Base-by-base conservation (phyloP, 169 alveolate genomes). In the Cryptosporidium sp. region DNA sequence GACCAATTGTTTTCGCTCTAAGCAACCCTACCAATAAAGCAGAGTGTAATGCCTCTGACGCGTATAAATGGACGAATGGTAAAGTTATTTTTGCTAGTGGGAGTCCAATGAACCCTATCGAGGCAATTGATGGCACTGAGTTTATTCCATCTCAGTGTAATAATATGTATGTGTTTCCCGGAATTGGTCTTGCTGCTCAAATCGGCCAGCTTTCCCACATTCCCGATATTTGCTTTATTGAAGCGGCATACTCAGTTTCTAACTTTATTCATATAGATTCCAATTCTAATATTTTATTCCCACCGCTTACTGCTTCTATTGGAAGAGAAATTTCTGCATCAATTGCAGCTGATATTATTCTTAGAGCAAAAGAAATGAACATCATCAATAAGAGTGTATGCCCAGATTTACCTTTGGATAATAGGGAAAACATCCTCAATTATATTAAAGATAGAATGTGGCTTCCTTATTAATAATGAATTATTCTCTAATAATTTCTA, bases 111-210 rank as follows among this genome's bases (percentile, higher is more conserved):
- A 45, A 69, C 2, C 93, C 93, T 7, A 92, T 92, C 10, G 45
- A 69, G 33, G 33, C 70, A 31, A 29, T 26, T 42, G 51, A 70
- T n/a, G 93, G 93, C 29, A 45, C 44, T 18, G 37, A 29, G 39
- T 53, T 72, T 21, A 23, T 33, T 35, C 65, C 93, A 18, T 70
- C 92, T 3, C 93, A 92, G 42, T 85, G 92, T 44, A 92, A 92
- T 26, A 92, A 92, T 60, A 87, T 85, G 92, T 92, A 91, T 67
- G 87, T 84, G 23, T 92, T 92, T 84, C 94, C 94, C 2, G 94
- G 94, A 23, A 72, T 92, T 37, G 94, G 91, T 29, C 73, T 92
- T 53, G 94, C 91, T 53, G 94, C 92, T 21, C 53, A 84, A 60
- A 31, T 70, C 6, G 85, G 85, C 69, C 61, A 69, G 58, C 67